Percentiles rank a stretch among this genome's conserved stretches.
phyloP scores from a whole-genome alignment of 1,139 yeast species.

The Blastobotrys illinoisensis region DNA sequence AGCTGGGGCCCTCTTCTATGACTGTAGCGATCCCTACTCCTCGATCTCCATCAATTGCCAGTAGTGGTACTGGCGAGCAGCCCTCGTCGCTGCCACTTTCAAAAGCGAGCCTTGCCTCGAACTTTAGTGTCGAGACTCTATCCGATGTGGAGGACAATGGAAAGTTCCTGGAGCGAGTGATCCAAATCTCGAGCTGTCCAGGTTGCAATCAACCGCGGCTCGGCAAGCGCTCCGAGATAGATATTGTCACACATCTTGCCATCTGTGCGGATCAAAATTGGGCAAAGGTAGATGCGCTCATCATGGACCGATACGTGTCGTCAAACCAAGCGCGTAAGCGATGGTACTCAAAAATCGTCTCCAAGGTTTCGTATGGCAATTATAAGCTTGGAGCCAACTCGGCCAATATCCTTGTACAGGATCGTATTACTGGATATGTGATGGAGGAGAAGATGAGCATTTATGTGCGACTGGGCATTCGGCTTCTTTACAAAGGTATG shows the following conservation, averaged over 20 bases:
- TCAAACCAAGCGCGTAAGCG: slow-evolving; percentile 78
- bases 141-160: slow-evolving; percentile 9
- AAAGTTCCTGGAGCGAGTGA: slow-evolving; percentile 37
- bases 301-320: slow-evolving; percentile 69
- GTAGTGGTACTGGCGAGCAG: slow-evolving; percentile 6
- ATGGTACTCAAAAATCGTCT: slow-evolving; percentile 80
- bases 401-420: slow-evolving; percentile 92
- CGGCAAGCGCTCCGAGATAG: slow-evolving; percentile 51
- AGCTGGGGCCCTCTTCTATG: neutral
- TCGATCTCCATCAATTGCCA: neutral
- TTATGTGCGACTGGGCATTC: slow-evolving; percentile 80
- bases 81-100: slow-evolving; percentile 3
- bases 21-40: neutral
- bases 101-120: neutral
- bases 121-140: slow-evolving; percentile 1
- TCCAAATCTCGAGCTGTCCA: slow-evolving; percentile 68
- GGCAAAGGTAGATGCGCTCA: slow-evolving; percentile 59
- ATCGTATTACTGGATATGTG: slow-evolving; percentile 78
- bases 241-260: slow-evolving; percentile 79
- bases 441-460: slow-evolving; percentile 90
- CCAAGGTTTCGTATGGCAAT: slow-evolving; percentile 83
- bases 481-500: slow-evolving; percentile 74
- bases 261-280: slow-evolving; percentile 79
- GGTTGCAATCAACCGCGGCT: slow-evolving; percentile 62
- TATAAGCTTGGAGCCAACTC: slow-evolving; percentile 84